These are phyloP conservation scores for Dovyalis caffra DNA, from an alignment of 345 rosid genomes.

Conservation along the genomic window DNA sequence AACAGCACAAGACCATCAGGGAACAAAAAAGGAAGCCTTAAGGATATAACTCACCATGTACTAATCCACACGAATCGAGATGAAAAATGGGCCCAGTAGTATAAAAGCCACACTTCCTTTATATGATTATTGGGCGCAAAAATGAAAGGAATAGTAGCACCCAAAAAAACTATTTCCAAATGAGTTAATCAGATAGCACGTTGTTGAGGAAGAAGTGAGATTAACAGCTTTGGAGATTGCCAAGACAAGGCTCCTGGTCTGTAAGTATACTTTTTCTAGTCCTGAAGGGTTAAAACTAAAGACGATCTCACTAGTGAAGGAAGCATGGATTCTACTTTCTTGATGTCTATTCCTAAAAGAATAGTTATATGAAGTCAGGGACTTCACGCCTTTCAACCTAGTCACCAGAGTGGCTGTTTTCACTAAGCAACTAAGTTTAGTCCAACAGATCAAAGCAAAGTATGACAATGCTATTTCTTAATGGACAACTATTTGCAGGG, in stretches of 20 bases:
- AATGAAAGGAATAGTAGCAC: background rate
- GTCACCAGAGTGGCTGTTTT: background rate
- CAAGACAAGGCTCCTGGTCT: background rate
- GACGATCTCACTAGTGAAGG: background rate
- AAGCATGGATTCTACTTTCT: background rate
- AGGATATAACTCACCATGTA: background rate
- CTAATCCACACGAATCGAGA: background rate
- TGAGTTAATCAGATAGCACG: background rate
- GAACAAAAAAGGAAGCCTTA: background rate
- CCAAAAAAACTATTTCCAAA: background rate
- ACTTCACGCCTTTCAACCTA: background rate
- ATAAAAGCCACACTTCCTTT: background rate
- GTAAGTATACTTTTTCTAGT: background rate
- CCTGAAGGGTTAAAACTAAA: background rate
- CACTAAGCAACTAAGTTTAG: background rate
- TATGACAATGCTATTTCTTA: background rate
- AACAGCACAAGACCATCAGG: background rate
- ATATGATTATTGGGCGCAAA: background rate
- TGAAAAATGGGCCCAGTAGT: background rate
- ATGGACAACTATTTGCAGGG: background rate
- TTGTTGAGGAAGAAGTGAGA: background rate
- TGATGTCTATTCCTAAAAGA: background rate
- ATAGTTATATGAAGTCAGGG: background rate
- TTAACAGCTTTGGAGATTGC: background rate
- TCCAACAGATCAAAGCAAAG: background rate